These are phyloP conservation scores for Collariella sp. DNA, from an alignment of 495 filamentous ascomycete genomes.

Conservation along the genomic window DNA sequence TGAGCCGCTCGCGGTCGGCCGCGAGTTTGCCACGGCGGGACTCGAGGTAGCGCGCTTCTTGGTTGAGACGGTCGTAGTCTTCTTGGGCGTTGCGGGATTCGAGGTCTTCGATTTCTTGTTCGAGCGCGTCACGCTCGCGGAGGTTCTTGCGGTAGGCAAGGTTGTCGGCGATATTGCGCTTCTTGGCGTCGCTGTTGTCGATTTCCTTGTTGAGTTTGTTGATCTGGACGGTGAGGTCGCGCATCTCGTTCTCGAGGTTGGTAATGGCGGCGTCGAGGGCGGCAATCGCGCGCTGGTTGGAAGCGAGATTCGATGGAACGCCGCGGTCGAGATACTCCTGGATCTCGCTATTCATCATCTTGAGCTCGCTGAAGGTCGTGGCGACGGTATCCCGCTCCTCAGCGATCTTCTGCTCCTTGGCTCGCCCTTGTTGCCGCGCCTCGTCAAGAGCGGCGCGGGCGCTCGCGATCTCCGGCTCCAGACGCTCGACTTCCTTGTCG, in stretches of 20 bases:
- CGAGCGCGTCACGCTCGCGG: slow-evolving; percentile 55
- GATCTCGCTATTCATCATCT: slow-evolving; percentile 65
- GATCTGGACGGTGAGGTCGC: slow-evolving; percentile 53
- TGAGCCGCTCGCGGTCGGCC: slow-evolving; percentile 43
- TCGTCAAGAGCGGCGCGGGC: slow-evolving; percentile 68
- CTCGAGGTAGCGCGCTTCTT: slow-evolving; percentile 57
- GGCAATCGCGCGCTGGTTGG: slow-evolving; percentile 61
- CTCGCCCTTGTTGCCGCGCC: slow-evolving; percentile 58
- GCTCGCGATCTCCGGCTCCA: slow-evolving; percentile 65
- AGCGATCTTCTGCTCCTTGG: slow-evolving; percentile 64
- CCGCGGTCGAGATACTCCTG: slow-evolving; percentile 69
- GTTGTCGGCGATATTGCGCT: slow-evolving; percentile 79
- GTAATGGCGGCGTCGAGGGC: slow-evolving; percentile 55
- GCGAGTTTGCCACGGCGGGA: slow-evolving; percentile 50
- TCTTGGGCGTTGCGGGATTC: slow-evolving; percentile 72
- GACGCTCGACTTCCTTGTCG: slow-evolving; percentile 58
- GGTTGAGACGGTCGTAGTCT: slow-evolving; percentile 64
- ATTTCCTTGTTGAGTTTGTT: slow-evolving; percentile 74
- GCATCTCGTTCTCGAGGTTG: slow-evolving; percentile 57
- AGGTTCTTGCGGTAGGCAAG: slow-evolving; percentile 68
- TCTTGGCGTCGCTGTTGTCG: slow-evolving; percentile 66
- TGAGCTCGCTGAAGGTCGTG: slow-evolving; percentile 67
- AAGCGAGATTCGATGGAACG: slow-evolving; percentile 61
- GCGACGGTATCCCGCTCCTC: slow-evolving; percentile 61
- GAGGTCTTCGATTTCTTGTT: slow-evolving; percentile 64